These are phyloP conservation scores for Claviceps digitariae DNA, from an alignment of 2,329 filamentous ascomycete species.

Conservation along the genomic window DNA sequence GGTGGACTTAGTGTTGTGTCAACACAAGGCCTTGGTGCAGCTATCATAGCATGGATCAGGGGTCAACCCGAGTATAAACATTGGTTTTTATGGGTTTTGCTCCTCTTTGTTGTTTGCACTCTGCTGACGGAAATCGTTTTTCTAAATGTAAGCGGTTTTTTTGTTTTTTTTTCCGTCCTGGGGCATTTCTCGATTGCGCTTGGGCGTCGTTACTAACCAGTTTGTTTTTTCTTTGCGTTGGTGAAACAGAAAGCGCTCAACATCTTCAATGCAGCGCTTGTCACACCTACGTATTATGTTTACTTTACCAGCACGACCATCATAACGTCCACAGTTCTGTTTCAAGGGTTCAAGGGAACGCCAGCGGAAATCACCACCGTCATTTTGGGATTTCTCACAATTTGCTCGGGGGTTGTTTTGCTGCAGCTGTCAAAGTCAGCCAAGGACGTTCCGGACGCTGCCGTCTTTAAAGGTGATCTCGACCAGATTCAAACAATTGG, in stretches of 20 bases:
- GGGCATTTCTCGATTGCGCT: neutral
- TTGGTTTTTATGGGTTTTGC: slow-evolving; percentile 88
- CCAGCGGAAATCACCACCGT: slow-evolving; percentile 71
- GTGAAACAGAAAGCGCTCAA: slow-evolving; percentile 88
- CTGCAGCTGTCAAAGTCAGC: slow-evolving; percentile 95
- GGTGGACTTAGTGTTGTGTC: slow-evolving; percentile 90
- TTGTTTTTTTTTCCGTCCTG: neutral
- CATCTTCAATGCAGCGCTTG: slow-evolving; percentile 88
- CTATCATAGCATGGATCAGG: slow-evolving; percentile 73
- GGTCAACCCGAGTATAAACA: slow-evolving; percentile 87
- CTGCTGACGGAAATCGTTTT: slow-evolving; percentile 89
- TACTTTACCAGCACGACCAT: slow-evolving; percentile 96
- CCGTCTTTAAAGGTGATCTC: slow-evolving; percentile 82
- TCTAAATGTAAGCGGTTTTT: slow-evolving; percentile 58
- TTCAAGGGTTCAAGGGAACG: slow-evolving; percentile 86
- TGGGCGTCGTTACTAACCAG: neutral
- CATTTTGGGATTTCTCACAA: slow-evolving; percentile 84
- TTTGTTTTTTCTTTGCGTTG: neutral
- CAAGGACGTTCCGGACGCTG: slow-evolving; percentile 89
- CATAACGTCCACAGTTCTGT: slow-evolving; percentile 81
- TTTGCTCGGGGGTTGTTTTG: slow-evolving; percentile 83
- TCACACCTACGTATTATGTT: slow-evolving; percentile 97
- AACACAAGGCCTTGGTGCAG: slow-evolving; percentile 83
- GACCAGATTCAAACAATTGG: slow-evolving; percentile 93
- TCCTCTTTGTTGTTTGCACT: slow-evolving; percentile 84